Evolutionary conservation across 495 filamentous ascomycete genomes (phyloP).

Genomic region (Penicillium malachiteum): DNA sequence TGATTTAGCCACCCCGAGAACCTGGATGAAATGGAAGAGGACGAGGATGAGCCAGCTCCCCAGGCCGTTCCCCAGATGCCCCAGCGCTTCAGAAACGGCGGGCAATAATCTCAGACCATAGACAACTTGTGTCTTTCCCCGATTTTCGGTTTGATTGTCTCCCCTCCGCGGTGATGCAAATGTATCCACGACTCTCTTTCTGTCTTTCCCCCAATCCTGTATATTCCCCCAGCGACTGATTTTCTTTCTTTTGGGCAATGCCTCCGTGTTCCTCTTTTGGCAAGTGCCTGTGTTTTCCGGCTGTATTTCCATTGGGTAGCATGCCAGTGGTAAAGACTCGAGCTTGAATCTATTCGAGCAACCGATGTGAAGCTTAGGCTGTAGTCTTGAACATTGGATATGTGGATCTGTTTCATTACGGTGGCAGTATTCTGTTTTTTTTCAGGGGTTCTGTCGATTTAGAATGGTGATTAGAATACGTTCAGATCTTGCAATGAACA

Average conservation of each 20-base stretch:
- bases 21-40: constrained; percentile 53
- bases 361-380: no score
- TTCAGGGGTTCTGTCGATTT: background rate
- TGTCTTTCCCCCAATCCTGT: background rate
- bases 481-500: background rate
- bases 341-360: no score
- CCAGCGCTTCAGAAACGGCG: constrained; percentile 23
- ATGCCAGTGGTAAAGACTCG: no score
- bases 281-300: no score
- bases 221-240: constrained; percentile 1
- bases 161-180: background rate
- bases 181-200: constrained; percentile 12
- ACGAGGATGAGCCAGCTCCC: constrained; percentile 40
- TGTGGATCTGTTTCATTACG: background rate
- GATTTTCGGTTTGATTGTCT: constrained; percentile 4
- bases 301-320: no score
- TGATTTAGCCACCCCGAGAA: constrained; percentile 46
- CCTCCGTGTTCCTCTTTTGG: background rate
- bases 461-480: background rate
- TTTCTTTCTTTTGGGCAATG: background rate
- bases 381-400: no score
- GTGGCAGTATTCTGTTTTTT: background rate
- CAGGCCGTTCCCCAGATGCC: constrained; percentile 38
- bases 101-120: constrained; percentile 9
- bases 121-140: background rate